These are phyloP conservation scores for Drosera capensis DNA, from an alignment of 148 eudicot genomes.

Conservation along the genomic window DNA sequence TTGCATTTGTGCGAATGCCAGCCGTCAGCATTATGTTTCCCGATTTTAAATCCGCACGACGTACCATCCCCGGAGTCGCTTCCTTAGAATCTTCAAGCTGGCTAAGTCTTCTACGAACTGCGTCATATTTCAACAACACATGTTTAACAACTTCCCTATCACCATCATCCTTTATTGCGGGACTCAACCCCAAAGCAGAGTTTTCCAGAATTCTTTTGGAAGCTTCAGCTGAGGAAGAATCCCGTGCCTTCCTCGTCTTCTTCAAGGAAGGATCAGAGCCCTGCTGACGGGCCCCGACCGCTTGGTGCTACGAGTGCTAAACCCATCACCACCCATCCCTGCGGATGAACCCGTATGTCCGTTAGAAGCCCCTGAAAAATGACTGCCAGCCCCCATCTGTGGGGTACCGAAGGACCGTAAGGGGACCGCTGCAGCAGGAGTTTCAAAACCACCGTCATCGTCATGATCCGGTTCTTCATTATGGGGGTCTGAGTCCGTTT, in stretches of 20 bases:
- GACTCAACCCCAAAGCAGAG: constrained; percentile 9
- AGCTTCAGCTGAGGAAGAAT: constrained; percentile 8
- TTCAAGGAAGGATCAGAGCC: constrained; percentile 14
- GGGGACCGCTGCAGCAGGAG: constrained; percentile 49
- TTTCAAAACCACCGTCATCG: constrained; percentile 14
- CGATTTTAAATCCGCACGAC: constrained; percentile 9
- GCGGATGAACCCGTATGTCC: constrained; percentile 30
- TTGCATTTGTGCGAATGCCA: constrained; percentile 8
- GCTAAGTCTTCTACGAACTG: constrained; percentile 47
- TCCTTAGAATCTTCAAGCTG: constrained; percentile 64
- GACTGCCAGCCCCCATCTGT: constrained; percentile 16
- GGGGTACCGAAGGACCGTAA: constrained; percentile 67
- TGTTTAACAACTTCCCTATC: constrained; percentile 34
- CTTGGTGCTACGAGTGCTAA: constrained; percentile 20
- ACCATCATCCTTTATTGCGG: constrained; percentile 42
- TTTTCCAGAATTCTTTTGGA: constrained; percentile 10
- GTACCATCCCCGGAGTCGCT: neutral
- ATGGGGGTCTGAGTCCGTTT: neutral
- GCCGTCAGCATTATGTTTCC: constrained; percentile 7
- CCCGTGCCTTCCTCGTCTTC: constrained; percentile 15
- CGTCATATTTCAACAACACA: constrained; percentile 39
- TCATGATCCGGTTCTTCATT: neutral
- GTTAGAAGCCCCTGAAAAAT: constrained; percentile 25
- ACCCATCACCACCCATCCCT: constrained; percentile 20
- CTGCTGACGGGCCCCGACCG: constrained; percentile 10